phyloP scores from a whole-genome alignment of 495 filamentous ascomycete genomes.

The Penicillium manginii region DNA sequence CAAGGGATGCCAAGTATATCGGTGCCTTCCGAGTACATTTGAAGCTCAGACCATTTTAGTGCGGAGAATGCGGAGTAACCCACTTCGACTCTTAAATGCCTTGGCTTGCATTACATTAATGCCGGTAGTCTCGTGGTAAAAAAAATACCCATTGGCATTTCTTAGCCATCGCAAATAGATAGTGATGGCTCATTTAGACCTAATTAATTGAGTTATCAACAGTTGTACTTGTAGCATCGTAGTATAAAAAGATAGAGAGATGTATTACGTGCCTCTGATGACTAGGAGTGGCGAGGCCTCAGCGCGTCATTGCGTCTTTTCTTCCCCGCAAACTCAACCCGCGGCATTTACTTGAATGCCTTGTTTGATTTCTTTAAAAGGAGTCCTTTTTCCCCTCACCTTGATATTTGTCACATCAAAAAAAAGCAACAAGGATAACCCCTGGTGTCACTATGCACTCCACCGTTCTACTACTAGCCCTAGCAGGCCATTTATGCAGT shows the following conservation, averaged over 20 bases:
- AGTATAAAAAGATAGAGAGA: background rate
- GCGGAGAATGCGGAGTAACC: slow-evolving; percentile 1
- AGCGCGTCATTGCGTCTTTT: slow-evolving; percentile 2
- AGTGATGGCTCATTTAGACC: background rate
- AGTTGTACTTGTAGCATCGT: background rate
- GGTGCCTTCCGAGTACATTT: background rate
- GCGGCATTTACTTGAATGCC: background rate
- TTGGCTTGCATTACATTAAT: background rate
- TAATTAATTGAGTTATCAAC: background rate
- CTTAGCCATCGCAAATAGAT: background rate
- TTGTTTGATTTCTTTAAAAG: background rate
- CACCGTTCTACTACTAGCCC: background rate
- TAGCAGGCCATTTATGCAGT: slow-evolving; percentile 1
- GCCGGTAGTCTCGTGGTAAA: background rate
- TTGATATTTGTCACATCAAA: slow-evolving; percentile 3
- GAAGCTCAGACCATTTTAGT: background rate
- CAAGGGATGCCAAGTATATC: background rate
- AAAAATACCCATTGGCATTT: background rate
- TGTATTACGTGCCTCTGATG: slow-evolving; percentile 1
- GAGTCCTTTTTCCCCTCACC: background rate
- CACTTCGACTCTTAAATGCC: background rate
- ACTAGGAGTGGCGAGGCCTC: background rate
- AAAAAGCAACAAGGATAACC: background rate
- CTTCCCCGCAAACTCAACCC: background rate
- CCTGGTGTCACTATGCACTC: slow-evolving; percentile 5